Base-by-base conservation (phyloP, 352 stramenopile genomes). In the Thalassiosira exigua region DNA sequence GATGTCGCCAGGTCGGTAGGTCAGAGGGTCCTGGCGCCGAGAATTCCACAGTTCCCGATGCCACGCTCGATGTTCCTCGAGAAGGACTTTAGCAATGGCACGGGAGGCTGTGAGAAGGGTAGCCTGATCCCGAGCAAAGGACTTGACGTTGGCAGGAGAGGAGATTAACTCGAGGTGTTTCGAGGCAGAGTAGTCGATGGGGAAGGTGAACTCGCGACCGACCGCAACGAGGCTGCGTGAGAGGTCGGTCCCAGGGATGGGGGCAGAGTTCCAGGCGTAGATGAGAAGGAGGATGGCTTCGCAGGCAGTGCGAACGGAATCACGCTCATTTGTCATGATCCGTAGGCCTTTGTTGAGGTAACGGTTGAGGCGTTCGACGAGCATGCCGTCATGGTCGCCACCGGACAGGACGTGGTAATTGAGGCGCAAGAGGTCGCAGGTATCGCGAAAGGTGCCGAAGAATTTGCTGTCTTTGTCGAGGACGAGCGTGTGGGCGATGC, bases 391-490 rank as follows among this genome's bases (percentile, higher is more conserved):
- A 48, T 82, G 65, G 53, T 82, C 77, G 2, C 44, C 66, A 21
- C 59, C 32, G 9, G 36, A 59, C 12, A 73, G 1, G 2, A 59
- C 53, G 36, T 76, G 65, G 19, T 41, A 24, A 46, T 71, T 44
- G 3, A 81, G n/a, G 4, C 61, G 0, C 12, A 82, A 26, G 0
- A 77, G 41, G 0, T 73, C 24, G 19, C 33, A 7, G 0, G 29
- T 52, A 3, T 71, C 56, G 21, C 19, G 5, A 26, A 62, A 81
- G 17, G 36, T 36, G 39, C 24, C 36, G 27, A 21, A 48, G 26
- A 81, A 81, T 29, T 66, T 71, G 36, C 59, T 81, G 17, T 69
- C 64, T 14, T 70, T 70, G 26, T 81, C 64, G 0, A 81, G 2
- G 12, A 75, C 57, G 19, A 81, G 11, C 1, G 56, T 76, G 33